Evolutionary conservation across 2,329 filamentous ascomycete genomes (phyloP).

Genomic region (Fusarium sp.): DNA sequence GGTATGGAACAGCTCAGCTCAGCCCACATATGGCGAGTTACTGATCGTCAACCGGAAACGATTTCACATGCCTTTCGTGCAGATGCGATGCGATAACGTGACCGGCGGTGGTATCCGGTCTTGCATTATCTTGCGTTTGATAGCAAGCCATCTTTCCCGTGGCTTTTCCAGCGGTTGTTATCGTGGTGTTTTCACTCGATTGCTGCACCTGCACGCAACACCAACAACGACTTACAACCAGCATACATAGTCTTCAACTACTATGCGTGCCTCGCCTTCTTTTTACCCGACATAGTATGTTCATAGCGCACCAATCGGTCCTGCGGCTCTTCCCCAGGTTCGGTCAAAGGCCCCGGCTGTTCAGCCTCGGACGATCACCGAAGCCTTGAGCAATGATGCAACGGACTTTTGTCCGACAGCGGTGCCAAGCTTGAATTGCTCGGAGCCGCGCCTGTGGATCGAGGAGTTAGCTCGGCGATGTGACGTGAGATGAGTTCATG

Average conservation of each 20-base stretch:
- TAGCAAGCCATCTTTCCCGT: neutral
- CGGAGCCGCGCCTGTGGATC: constrained; percentile 5
- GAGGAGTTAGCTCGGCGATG: constrained; percentile 6
- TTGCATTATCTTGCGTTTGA: constrained; percentile 3
- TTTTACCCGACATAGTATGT: neutral
- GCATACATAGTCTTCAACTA: neutral
- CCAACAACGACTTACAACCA: neutral
- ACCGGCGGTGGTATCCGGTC: neutral
- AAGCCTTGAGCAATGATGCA: constrained; percentile 1
- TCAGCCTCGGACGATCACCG: constrained; percentile 31
- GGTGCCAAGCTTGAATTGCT: neutral
- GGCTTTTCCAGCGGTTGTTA: neutral
- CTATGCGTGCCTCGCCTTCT: neutral
- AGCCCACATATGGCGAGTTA: neutral
- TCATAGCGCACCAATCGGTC: constrained; percentile 16
- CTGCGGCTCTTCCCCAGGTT: constrained; percentile 18
- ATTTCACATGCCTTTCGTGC: neutral
- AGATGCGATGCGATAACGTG: neutral
- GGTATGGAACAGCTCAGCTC: neutral
- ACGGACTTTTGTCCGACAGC: constrained; percentile 10
- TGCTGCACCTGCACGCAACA: neutral
- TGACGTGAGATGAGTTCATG: constrained; percentile 1
- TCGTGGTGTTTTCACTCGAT: neutral
- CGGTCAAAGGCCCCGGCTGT: constrained; percentile 5
- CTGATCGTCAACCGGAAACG: neutral